Base-by-base conservation (phyloP, 495 filamentous ascomycete genomes). In the Tuber borchii region DNA sequence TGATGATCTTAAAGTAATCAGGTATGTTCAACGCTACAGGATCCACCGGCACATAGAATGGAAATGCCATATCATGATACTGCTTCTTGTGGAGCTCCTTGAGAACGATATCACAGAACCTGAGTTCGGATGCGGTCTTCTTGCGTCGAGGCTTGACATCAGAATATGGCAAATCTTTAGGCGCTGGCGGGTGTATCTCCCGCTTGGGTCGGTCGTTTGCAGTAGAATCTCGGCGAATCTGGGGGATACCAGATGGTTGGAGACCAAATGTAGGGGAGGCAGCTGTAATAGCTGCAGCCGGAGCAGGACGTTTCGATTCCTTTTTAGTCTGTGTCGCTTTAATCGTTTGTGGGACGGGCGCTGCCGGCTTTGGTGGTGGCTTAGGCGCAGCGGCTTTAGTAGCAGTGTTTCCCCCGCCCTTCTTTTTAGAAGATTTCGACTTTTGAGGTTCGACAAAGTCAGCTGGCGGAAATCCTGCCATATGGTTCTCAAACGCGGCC, bases 21-120 rank as follows among this genome's bases (percentile, higher is more conserved):
- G 95, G 95, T 75, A 99, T 97, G 84, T 96, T 94, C 75, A 97
- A 85, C 7, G 94, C 95, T 37, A 97, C 94, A 0, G 96, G 95
- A 80, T 99, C 95, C 22, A 99, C 95, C 0, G 95, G 92, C 7
- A 85, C 83, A 79, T 92, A 85, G 85, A 99, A 99, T 56, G 92
- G 89, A 44, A 85, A 86, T 8, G 92, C 90, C 79, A 90, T 86
- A 2, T 82, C 78, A 42, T 85, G 86, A 81, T 97, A 88, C 82
- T 93, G 93, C 0, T 88, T 83, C 82, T 94, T 95, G 78, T 89
- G 86, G 16, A 98, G 81, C 83, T 97, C 93, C 44, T 90, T 88
- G 61, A 97, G 81, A 17, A 93, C 90, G 40, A 92, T 88, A 75
- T 96, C 91, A 84, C 93, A 95, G 86, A 97, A 99, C 43, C 90